Base-by-base conservation (phyloP, 768 basidiomycete genomes). In the Tulasnella sp. region DNA sequence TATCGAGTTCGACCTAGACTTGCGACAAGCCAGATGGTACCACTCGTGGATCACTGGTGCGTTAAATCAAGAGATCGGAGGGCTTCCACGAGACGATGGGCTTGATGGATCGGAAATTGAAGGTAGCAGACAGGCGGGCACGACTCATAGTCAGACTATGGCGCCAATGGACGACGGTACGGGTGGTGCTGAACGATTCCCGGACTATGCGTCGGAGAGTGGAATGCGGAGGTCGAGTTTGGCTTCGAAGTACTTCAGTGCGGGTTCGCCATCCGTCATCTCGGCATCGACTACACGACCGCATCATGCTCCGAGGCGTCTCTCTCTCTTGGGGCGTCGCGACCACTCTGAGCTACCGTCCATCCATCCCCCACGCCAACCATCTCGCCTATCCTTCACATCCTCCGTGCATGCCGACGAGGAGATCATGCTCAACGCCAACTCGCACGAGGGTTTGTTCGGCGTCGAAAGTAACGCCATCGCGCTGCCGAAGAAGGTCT, bases 1-100 rank as follows among this genome's bases (percentile, higher is more conserved):
- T 27, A 78, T 95, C 27, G 90, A 94, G 71, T 92, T 94, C 68
- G 91, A 94, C 70, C 79, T 94, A 48, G 91, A 94, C 72, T 61
- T 79, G 48, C 74, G 75, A 34, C 78, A 81, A 62, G 91, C 91
- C 17, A 77, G 80, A 27, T 94, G 91, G 91, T 87, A 83, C 65
- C 73, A 80, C 17, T 72, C 81, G 0, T 95, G 88, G 87, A 61
- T 43, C n/a, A 61, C 11, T 43, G 51, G 59, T 21, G 42, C 38
- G 23, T 21, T 61, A 5, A 38, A 38, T 15, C 34, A 7, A 7
- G 34, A 38, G 15, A 15, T 38, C 34, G 34, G 34, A 7, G 34
- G 34, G 15, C 34, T 7, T 5, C 34, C 15, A 15, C 34, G 34
- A 15, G 34, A 38, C 15, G 34, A 15, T 5, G 15, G 34, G 7